Evolutionary conservation across 768 basidiomycete species (phyloP).

Genomic region (Pisolithus albus): DNA sequence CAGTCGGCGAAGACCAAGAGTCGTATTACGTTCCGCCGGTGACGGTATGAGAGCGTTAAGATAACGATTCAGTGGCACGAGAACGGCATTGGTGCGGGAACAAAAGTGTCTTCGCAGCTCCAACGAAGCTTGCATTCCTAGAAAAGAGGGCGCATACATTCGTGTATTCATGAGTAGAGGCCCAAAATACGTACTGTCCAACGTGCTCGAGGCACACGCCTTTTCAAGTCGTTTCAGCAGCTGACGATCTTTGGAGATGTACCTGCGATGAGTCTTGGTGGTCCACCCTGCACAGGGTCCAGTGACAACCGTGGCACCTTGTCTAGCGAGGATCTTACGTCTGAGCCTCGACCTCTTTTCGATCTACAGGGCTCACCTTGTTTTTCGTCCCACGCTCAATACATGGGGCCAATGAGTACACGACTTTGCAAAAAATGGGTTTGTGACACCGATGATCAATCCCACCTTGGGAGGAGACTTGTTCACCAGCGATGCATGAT

Average conservation of each 20-base stretch:
- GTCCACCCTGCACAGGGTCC: constrained; percentile 71
- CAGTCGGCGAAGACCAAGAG: constrained; percentile 36
- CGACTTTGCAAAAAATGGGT: constrained; percentile 75
- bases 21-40: constrained; percentile 37
- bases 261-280: constrained; percentile 71
- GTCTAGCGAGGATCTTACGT: constrained; percentile 5
- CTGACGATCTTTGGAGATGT: constrained; percentile 76
- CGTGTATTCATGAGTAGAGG: neutral
- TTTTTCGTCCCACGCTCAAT: constrained; percentile 55
- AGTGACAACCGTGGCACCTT: constrained; percentile 12
- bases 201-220: constrained; percentile 43
- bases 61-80: constrained; percentile 88
- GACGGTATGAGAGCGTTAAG: constrained; percentile 81
- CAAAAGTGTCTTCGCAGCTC: constrained; percentile 76
- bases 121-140: constrained; percentile 58
- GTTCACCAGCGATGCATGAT: constrained; percentile 69
- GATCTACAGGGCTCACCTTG: constrained; percentile 31
- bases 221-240: constrained; percentile 69
- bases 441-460: constrained; percentile 77
- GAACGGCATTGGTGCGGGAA: constrained; percentile 75
- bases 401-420: constrained; percentile 85
- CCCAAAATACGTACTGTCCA: constrained; percentile 40
- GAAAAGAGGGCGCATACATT: neutral
- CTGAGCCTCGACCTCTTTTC: neutral
- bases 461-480: constrained; percentile 75